Evolutionary conservation across 2,329 filamentous ascomycete genomes (phyloP).

Genomic region (Myriosclerotinia curreyana): DNA sequence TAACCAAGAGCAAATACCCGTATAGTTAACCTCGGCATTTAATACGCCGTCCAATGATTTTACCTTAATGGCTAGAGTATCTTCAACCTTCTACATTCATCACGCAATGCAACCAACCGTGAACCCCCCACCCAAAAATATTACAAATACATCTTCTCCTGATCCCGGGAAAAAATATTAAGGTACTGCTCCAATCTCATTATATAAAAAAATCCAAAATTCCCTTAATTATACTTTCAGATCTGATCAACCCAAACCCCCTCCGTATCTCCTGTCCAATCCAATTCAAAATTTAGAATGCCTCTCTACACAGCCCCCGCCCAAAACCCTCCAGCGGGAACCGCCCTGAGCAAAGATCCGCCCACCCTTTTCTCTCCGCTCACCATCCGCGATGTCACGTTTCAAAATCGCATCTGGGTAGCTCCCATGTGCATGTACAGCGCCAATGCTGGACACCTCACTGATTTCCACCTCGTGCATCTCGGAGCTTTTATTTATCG

Average conservation of each 20-base stretch:
- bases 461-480: conserved; percentile 40
- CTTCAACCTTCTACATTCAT: not conserved
- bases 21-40: not conserved
- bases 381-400: conserved; percentile 44
- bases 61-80: not conserved
- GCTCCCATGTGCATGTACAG: conserved; percentile 48
- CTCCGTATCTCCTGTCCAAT: not conserved
- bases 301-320: conserved; percentile 3
- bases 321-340: conserved; percentile 35
- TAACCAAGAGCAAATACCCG: not conserved
- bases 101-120: not conserved
- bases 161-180: not conserved
- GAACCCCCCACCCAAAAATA: not conserved
- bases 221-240: not conserved
- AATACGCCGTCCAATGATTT: not conserved
- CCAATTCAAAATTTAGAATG: not conserved
- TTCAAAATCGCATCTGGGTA: conserved; percentile 47
- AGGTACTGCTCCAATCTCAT: not conserved
- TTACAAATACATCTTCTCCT: conserved; percentile 4
- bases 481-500: conserved; percentile 38
- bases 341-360: conserved; percentile 33
- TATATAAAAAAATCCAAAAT: not conserved
- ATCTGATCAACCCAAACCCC: not conserved
- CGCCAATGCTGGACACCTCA: conserved; percentile 36
- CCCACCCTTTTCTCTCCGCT: conserved; percentile 46